phyloP scores from a whole-genome alignment of 2,329 filamentous ascomycete species.

The Cadophora luteo-olivacea region DNA sequence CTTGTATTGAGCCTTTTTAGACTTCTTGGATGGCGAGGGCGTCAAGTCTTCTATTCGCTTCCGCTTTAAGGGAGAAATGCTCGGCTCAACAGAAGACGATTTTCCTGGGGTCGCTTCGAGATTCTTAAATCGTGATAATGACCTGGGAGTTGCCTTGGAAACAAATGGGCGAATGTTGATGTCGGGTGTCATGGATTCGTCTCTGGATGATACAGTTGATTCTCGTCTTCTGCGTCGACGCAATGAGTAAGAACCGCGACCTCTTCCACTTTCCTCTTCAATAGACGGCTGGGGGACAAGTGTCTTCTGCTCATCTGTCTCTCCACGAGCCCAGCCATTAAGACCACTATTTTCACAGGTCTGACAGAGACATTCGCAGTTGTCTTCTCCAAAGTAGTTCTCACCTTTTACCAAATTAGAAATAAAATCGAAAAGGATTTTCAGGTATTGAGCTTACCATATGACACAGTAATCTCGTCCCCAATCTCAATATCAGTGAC shows the following conservation, averaged over 20 bases:
- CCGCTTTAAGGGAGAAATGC: slow-evolving; percentile 33
- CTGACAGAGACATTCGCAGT: slow-evolving; percentile 91
- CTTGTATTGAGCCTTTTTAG: slow-evolving; percentile 25
- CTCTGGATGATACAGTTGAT: slow-evolving; percentile 58
- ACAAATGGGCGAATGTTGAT: slow-evolving; percentile 47
- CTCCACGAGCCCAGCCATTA: slow-evolving; percentile 80
- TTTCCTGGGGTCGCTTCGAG: slow-evolving; percentile 32
- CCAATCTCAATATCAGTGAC: slow-evolving; percentile 81
- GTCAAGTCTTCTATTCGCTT: slow-evolving; percentile 31
- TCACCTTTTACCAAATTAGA: slow-evolving; percentile 57
- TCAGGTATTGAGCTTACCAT: slow-evolving; percentile 54
- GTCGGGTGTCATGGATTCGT: slow-evolving; percentile 62
- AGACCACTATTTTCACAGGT: slow-evolving; percentile 78
- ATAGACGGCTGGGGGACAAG: slow-evolving; percentile 41
- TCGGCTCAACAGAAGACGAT: slow-evolving; percentile 36
- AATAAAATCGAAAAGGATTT: not conserved
- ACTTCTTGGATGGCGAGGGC: slow-evolving; percentile 20
- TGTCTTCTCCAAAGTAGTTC: slow-evolving; percentile 93
- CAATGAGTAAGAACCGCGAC: slow-evolving; percentile 57
- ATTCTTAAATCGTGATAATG: slow-evolving; percentile 37
- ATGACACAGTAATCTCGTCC: slow-evolving; percentile 96
- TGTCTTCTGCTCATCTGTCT: slow-evolving; percentile 48
- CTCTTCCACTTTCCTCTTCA: slow-evolving; percentile 36
- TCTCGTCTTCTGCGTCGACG: slow-evolving; percentile 57
- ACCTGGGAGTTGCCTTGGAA: slow-evolving; percentile 38